Conservation (phyloP, 1,284 basidiomycete species). For the Mycena sp. region DNA sequence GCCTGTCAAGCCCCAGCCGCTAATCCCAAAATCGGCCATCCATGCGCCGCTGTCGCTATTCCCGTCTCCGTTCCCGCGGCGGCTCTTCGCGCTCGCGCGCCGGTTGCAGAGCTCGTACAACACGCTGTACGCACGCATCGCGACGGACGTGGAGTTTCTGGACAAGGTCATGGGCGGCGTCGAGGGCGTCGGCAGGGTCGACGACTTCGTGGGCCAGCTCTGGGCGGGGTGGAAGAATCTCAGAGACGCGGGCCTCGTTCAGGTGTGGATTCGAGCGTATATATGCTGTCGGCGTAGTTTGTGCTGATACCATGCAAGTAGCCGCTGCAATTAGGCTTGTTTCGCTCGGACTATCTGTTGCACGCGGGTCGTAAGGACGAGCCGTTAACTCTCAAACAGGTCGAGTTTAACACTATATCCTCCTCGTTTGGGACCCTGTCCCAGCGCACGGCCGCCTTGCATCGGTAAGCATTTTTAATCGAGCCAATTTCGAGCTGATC, state of each 20-base stretch:
- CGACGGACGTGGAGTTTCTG: slow-evolving; percentile 84
- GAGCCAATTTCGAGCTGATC: slow-evolving; percentile 29
- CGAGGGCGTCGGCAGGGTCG: slow-evolving; percentile 81
- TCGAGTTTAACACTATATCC: slow-evolving; percentile 98
- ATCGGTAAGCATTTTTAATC: slow-evolving; percentile 61
- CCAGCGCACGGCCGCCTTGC: slow-evolving; percentile 77
- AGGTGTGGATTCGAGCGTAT: slow-evolving; percentile 40
- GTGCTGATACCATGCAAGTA: slow-evolving; percentile 42
- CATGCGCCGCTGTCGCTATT: slow-evolving; percentile 91
- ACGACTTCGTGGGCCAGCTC: slow-evolving; percentile 86
- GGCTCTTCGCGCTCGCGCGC: slow-evolving; percentile 75
- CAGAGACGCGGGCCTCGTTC: slow-evolving; percentile 64
- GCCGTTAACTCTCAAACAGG: slow-evolving; percentile 82
- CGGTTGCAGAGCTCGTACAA: slow-evolving; percentile 86
- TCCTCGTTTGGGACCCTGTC: slow-evolving; percentile 90
- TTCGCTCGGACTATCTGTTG: slow-evolving; percentile 96
- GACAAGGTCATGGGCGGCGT: slow-evolving; percentile 85
- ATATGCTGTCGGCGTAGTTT: slow-evolving; percentile 1
- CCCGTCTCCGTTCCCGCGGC: slow-evolving; percentile 87
- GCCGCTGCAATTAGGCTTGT: slow-evolving; percentile 91
- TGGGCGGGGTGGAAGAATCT: slow-evolving; percentile 89
- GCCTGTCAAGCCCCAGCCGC: slow-evolving; percentile 54
- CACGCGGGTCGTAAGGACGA: slow-evolving; percentile 59
- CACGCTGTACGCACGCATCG: slow-evolving; percentile 85
- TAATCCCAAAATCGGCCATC: slow-evolving; percentile 75